phyloP scores from a whole-genome alignment of 169 alveolate genomes.

The Plasmodium vinckei region DNA sequence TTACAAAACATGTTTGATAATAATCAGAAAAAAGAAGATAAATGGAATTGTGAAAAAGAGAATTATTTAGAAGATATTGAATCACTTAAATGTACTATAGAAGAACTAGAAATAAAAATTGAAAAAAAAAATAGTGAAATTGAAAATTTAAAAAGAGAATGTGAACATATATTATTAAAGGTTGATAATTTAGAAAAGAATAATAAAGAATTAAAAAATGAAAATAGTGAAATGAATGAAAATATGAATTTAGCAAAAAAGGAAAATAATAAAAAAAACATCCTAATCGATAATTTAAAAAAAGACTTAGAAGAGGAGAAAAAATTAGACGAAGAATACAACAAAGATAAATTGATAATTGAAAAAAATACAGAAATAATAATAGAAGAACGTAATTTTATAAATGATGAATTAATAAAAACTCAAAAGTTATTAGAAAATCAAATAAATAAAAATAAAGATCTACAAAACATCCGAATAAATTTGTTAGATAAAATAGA shows the following conservation, averaged over 20 bases:
- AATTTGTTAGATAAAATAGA: slow-evolving; percentile 54
- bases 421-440: slow-evolving; percentile 59
- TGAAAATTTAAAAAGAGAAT: slow-evolving; percentile 60
- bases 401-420: slow-evolving; percentile 62
- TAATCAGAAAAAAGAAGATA: slow-evolving; percentile 66
- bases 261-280: slow-evolving; percentile 60
- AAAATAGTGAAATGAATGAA: slow-evolving; percentile 47
- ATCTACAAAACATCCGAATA: slow-evolving; percentile 22
- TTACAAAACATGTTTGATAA: slow-evolving; percentile 46
- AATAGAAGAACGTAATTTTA: slow-evolving; percentile 56
- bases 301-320: slow-evolving; percentile 52
- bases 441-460: slow-evolving; percentile 67
- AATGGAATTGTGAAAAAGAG: slow-evolving; percentile 53
- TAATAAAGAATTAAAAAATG: slow-evolving; percentile 67
- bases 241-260: slow-evolving; percentile 31
- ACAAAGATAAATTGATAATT: slow-evolving; percentile 56
- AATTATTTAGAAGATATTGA: slow-evolving; percentile 58
- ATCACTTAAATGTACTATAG: slow-evolving; percentile 26
- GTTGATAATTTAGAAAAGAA: slow-evolving; percentile 65
- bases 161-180: slow-evolving; percentile 63
- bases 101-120: slow-evolving; percentile 48
- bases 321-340: slow-evolving; percentile 47
- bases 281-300: slow-evolving; percentile 44
- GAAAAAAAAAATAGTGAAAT: slow-evolving; percentile 71
- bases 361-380: slow-evolving; percentile 61